These are phyloP conservation scores for Fusarium udum DNA, from an alignment of 2,329 filamentous ascomycete species.

Conservation along the genomic window DNA sequence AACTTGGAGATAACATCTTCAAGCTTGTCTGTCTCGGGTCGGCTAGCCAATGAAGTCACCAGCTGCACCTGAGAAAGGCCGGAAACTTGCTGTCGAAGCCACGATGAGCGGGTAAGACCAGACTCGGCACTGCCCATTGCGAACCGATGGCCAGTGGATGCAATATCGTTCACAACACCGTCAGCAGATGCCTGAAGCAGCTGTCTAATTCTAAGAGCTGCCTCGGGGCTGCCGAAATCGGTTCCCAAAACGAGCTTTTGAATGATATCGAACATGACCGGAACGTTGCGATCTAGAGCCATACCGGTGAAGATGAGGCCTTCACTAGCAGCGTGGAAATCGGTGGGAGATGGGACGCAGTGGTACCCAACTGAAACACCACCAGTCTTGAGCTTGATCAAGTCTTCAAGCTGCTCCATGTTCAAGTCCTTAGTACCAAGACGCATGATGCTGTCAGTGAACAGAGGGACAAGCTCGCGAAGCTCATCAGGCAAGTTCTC, in stretches of 20 bases:
- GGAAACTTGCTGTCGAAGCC: constrained; percentile 82
- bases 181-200: constrained; percentile 87
- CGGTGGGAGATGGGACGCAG: constrained; percentile 78
- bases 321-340: constrained; percentile 77
- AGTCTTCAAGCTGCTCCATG: constrained; percentile 94
- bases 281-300: constrained; percentile 88
- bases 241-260: constrained; percentile 84
- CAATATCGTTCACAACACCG: constrained; percentile 90
- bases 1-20: constrained; percentile 82
- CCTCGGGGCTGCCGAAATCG: constrained; percentile 85
- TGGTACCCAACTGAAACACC: constrained; percentile 88
- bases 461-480: constrained; percentile 84
- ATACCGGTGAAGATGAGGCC: constrained; percentile 87
- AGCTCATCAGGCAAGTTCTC: constrained; percentile 85
- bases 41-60: constrained; percentile 79
- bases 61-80: constrained; percentile 92
- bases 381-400: constrained; percentile 96
- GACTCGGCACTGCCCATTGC: constrained; percentile 87
- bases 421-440: constrained; percentile 86
- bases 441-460: constrained; percentile 92
- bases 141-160: constrained; percentile 87
- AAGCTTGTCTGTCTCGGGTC: constrained; percentile 74
- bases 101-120: constrained; percentile 75
- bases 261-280: constrained; percentile 89
- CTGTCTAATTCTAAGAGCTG: constrained; percentile 83